Evolutionary conservation across 169 alveolate genomes (phyloP), one percentile per base, ranked within the genome.

Genomic region (Plasmodium relictum): DNA sequence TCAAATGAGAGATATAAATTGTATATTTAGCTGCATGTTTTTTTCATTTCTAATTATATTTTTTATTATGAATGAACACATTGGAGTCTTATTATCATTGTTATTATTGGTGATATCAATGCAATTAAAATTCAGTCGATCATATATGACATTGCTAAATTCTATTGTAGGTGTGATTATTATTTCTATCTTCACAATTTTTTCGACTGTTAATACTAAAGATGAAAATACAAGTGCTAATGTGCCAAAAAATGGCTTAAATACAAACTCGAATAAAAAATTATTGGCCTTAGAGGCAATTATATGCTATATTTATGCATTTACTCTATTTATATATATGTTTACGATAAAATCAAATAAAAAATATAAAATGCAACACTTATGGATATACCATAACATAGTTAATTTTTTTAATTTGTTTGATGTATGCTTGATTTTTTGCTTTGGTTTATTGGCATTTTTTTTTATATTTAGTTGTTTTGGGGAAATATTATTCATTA

Each of bases 11-110:
- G 86, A 86, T 65, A 70, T 86, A 8, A 70, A 52, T 69, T 70
- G 92, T 48, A 63, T 71, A 12, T 86, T 86, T 62, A 86, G 73
- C 59, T 86, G 44, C 37, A 86, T 71, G 86, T 86, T 86, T 73
- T 69, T 86, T 18, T 56, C 88, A n/a, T 31, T 86, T 10, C 20
- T 71, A 59, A 70, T 86, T 14, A 86, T 86, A 44, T 86, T 86
- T 86, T 37, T 69, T n/a, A 41, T 70, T 59, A 58, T 71, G 87
- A 59, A 48, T 37, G 92, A 86, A 58, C 70, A 14, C 26, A 56
- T 61, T 10, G 92, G 92, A 42, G 54, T 65, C 3, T 22, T 86
- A 26, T 52, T 86, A 42, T 70, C 92, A 50, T 12, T 39, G 39
- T 63, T 86, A 50, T 54, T 71, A 70, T 63, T 86, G 9, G 58